phyloP scores from a whole-genome alignment of 2,329 filamentous ascomycete species.

The Myriosclerotinia scirpicola region DNA sequence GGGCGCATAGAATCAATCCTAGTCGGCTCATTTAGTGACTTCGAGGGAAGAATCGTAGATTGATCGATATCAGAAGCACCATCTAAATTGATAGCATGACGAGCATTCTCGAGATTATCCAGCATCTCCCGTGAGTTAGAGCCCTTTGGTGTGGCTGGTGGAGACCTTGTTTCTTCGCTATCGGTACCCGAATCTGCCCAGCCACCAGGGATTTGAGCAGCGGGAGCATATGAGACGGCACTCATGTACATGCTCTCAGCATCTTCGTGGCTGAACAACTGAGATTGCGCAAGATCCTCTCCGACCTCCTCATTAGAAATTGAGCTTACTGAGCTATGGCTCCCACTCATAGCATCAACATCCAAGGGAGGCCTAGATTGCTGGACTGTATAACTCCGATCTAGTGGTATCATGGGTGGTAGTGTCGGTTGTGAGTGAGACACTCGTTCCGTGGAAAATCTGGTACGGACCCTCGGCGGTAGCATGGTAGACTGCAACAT shows the following conservation, averaged over 20 bases:
- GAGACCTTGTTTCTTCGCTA: slow-evolving; percentile 26
- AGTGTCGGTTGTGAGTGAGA: slow-evolving; percentile 38
- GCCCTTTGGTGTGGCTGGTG: slow-evolving; percentile 31
- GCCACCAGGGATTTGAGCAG: slow-evolving; percentile 33
- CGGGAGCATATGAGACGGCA: slow-evolving; percentile 54
- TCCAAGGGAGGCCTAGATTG: not conserved
- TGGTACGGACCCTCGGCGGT: slow-evolving; percentile 30
- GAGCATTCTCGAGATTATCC: slow-evolving; percentile 37
- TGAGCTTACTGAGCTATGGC: slow-evolving; percentile 20
- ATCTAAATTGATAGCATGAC: slow-evolving; percentile 20
- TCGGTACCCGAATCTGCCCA: slow-evolving; percentile 33
- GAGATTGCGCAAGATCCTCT: slow-evolving; percentile 62
- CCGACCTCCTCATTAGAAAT: slow-evolving; percentile 27
- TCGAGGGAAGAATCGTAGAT: slow-evolving; percentile 1
- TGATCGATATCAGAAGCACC: not conserved
- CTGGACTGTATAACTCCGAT: slow-evolving; percentile 8
- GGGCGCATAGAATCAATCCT: slow-evolving; percentile 20
- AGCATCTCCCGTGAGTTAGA: slow-evolving; percentile 20
- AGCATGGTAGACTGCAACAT: slow-evolving; percentile 37
- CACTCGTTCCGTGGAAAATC: slow-evolving; percentile 36
- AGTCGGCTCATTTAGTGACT: slow-evolving; percentile 23
- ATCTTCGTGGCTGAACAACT: slow-evolving; percentile 74
- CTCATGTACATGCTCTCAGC: slow-evolving; percentile 88
- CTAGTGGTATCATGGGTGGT: not conserved
- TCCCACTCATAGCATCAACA: slow-evolving; percentile 19